These are phyloP conservation scores for Plantago lanceolata DNA, from an alignment of 305 asterid genomes.

Conservation along the genomic window DNA sequence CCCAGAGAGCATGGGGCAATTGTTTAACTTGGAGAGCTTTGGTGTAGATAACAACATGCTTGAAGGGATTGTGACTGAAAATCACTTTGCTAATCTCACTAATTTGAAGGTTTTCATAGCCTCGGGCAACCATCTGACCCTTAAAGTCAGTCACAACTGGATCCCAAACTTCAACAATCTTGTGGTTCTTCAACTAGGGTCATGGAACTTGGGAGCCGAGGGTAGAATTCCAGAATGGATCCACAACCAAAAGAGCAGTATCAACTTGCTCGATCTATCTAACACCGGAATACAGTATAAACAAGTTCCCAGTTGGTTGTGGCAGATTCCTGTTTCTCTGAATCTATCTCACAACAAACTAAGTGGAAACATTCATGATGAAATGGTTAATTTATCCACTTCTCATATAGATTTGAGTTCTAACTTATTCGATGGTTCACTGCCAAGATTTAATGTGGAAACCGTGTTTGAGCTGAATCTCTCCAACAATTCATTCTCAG, in stretches of 20 bases:
- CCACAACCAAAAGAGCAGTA: constrained; percentile 6
- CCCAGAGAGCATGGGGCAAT: constrained; percentile 11
- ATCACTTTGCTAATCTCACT: constrained; percentile 27
- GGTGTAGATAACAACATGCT: constrained; percentile 7
- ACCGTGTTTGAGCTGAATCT: constrained; percentile 22
- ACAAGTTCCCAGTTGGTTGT: constrained; percentile 35
- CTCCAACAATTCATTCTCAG: constrained; percentile 31
- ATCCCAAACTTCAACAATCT: constrained; percentile 27
- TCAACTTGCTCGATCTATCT: constrained; percentile 27
- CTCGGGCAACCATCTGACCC: constrained; percentile 18
- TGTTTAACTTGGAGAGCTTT: constrained; percentile 8
- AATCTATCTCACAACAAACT: constrained; percentile 24
- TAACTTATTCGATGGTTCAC: constrained; percentile 19
- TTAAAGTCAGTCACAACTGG: constrained; percentile 26
- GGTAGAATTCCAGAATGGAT: constrained; percentile 28
- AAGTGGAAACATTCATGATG: constrained; percentile 22
- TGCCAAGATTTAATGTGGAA: not conserved
- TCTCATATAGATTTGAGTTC: constrained; percentile 25
- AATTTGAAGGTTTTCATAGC: not conserved
- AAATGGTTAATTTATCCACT: not conserved
- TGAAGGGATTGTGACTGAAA: constrained; percentile 27
- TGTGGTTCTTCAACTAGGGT: not conserved
- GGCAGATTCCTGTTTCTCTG: constrained; percentile 12
- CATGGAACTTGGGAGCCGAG: constrained; percentile 18
- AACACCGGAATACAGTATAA: constrained; percentile 24